phyloP scores from a whole-genome alignment of 1,139 yeast species.

The Kazachstania sp. region DNA sequence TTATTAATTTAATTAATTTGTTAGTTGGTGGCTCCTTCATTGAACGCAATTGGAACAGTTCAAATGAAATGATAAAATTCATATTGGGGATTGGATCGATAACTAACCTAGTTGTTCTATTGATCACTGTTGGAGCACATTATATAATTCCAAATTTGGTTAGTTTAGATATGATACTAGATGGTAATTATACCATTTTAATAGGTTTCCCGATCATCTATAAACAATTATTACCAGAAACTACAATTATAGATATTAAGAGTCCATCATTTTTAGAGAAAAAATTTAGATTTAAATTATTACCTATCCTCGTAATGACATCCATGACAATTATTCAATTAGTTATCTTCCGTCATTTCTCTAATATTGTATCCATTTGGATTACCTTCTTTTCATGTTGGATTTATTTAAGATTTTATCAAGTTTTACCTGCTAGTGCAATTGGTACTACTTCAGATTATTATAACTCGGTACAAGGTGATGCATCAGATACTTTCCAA shows the following conservation, averaged over 20 bases:
- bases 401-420: constrained; percentile 70
- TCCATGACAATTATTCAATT: constrained; percentile 33
- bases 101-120: constrained; percentile 48
- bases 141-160: constrained; percentile 24
- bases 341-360: constrained; percentile 33
- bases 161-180: constrained; percentile 36
- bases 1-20: constrained; percentile 43
- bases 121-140: constrained; percentile 34
- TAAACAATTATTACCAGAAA: constrained; percentile 86
- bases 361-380: constrained; percentile 62
- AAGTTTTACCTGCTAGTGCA: constrained; percentile 28
- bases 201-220: constrained; percentile 76
- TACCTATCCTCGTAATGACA: constrained; percentile 55
- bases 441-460: constrained; percentile 10
- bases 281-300: constrained; percentile 62
- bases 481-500: constrained; percentile 85
- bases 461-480: constrained; percentile 41
- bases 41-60: constrained; percentile 48
- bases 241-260: constrained; percentile 41
- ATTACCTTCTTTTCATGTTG: constrained; percentile 63
- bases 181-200: constrained; percentile 67
- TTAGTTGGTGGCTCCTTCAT: constrained; percentile 46
- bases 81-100: constrained; percentile 47
- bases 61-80: constrained; percentile 50
- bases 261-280: constrained; percentile 54